phyloP scores from a whole-genome alignment of 2,329 filamentous ascomycete species.

The Beauveria asiatica region DNA sequence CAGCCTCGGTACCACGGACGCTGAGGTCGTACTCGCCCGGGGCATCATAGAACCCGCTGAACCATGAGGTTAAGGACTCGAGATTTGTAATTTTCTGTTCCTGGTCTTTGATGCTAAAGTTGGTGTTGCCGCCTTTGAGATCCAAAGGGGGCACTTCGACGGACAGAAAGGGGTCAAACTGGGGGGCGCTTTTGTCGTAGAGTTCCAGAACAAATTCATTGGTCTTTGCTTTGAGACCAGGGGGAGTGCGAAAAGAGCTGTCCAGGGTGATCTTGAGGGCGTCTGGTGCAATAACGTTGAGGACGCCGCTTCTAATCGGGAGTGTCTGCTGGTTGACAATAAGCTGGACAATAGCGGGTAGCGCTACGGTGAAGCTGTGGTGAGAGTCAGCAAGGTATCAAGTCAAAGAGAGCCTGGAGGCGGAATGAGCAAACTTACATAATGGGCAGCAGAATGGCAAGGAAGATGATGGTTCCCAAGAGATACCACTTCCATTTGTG shows the following conservation, averaged over 20 bases:
- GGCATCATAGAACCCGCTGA: constrained; percentile 31
- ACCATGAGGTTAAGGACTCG: constrained; percentile 30
- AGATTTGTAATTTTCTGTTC: constrained; percentile 28
- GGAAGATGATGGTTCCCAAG: constrained; percentile 23
- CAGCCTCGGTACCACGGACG: constrained; percentile 24
- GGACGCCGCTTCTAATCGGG: constrained; percentile 27
- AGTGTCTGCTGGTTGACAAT: constrained; percentile 34
- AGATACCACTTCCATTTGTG: constrained; percentile 37
- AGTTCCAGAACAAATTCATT: constrained; percentile 30
- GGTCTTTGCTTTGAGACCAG: constrained; percentile 24
- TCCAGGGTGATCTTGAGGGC: constrained; percentile 27
- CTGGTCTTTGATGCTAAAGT: constrained; percentile 26
- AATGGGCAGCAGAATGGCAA: constrained; percentile 11
- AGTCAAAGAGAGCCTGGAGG: not conserved
- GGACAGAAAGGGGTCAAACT: constrained; percentile 18
- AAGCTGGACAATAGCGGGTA: constrained; percentile 37
- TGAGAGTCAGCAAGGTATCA: not conserved
- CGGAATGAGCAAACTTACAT: not conserved
- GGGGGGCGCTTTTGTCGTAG: constrained; percentile 30
- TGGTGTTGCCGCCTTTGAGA: constrained; percentile 28
- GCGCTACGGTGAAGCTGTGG: constrained; percentile 35
- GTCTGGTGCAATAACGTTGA: constrained; percentile 25
- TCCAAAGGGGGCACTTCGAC: constrained; percentile 23
- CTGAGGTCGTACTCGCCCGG: constrained; percentile 27
- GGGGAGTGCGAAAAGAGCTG: constrained; percentile 29